A percentile compares a stretch with the other conserved stretches of the same genome.
These are phyloP conservation scores for Brasenia schreberi DNA, from an alignment of 164 flowering plant species.

Conservation along the genomic window DNA sequence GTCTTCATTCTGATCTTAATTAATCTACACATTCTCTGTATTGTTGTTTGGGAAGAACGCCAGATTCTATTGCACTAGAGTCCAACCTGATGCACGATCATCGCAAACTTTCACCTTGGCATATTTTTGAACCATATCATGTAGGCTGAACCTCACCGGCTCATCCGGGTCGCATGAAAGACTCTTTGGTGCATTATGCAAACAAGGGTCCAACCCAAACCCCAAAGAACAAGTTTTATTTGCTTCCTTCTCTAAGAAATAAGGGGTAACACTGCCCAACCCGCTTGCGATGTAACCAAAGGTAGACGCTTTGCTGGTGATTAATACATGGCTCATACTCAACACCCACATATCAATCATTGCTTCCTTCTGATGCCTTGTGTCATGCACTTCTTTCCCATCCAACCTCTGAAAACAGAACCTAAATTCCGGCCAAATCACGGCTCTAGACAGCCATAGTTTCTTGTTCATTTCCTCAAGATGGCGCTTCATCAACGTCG, in stretches of 20 bases:
- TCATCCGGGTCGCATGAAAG: not conserved
- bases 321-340: constrained; percentile 1
- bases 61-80: not conserved
- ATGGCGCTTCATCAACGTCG: not conserved
- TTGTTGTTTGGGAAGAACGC: not conserved
- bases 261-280: too few relatives aligned
- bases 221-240: not conserved
- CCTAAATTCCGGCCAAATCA: not conserved
- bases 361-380: not conserved
- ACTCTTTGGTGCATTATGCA: constrained; percentile 1
- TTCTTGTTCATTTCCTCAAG: not conserved
- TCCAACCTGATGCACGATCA: not conserved
- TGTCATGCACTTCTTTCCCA: not conserved
- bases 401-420: not conserved
- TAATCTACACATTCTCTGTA: too few relatives aligned
- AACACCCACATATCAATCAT: not conserved
- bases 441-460: not conserved
- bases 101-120: not conserved
- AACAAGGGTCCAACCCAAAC: not conserved
- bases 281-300: not conserved
- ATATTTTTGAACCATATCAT: not conserved
- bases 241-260: not conserved
- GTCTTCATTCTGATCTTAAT: too few relatives aligned
- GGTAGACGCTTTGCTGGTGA: not conserved
- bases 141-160: not conserved